Percentiles rank a stretch among this genome's conserved stretches.
phyloP scores from a whole-genome alignment of 192 early-diverging fungal species.

The Mortierella antarctica region DNA sequence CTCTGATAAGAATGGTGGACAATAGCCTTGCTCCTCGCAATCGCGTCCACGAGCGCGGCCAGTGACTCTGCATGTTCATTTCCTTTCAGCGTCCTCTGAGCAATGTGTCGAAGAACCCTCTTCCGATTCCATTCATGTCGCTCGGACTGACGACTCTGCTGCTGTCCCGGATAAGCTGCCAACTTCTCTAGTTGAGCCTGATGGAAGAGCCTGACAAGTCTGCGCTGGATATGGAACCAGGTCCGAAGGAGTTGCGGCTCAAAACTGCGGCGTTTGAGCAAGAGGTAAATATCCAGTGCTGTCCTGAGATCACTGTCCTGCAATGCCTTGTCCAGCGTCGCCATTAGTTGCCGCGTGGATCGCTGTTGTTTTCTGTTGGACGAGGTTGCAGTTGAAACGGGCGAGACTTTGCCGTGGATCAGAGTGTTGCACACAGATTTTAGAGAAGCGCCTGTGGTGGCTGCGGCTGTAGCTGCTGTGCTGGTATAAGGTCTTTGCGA shows the following conservation, averaged over 20 bases:
- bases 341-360: background rate
- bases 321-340: constrained; percentile 3
- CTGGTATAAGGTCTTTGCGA: constrained; percentile 6
- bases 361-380: background rate
- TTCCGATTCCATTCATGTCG: background rate
- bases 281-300: constrained; percentile 4
- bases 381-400: background rate
- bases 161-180: background rate
- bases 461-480: background rate
- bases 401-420: too few species aligned
- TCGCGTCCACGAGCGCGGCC: constrained; percentile 22
- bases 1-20: constrained; percentile 8
- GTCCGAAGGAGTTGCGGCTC: background rate
- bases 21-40: constrained; percentile 30
- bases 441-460: too few species aligned
- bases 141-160: background rate
- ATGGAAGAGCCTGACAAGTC: constrained; percentile 28
- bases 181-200: constrained; percentile 1
- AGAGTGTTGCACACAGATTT: too few species aligned
- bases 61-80: background rate
- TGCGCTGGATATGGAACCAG: constrained; percentile 8
- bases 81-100: constrained; percentile 2
- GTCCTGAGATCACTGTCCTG: background rate
- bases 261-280: background rate
- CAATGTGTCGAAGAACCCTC: constrained; percentile 9